phyloP scores from a whole-genome alignment of 1,284 basidiomycete species.

The Pascua guehoae region DNA sequence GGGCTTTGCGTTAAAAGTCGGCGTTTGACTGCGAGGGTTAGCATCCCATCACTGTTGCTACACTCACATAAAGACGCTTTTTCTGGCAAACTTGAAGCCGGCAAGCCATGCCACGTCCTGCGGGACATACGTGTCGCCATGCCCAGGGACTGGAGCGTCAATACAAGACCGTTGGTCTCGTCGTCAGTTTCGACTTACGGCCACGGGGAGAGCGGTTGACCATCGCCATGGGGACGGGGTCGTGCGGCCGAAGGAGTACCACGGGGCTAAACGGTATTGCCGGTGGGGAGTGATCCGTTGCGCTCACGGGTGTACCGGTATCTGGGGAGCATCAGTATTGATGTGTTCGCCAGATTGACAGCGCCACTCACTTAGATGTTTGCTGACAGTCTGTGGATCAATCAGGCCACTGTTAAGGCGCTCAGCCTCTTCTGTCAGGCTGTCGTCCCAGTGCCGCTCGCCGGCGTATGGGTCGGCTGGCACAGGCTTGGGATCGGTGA shows the following conservation, averaged over 20 bases:
- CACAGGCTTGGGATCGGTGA: too few species aligned
- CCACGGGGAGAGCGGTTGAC: slow-evolving; percentile 65
- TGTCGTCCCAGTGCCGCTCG: too few species aligned
- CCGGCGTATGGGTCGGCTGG: too few species aligned
- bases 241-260: slow-evolving; percentile 56
- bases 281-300: background rate
- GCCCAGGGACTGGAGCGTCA: slow-evolving; percentile 22
- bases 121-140: slow-evolving; percentile 47
- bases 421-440: too few species aligned
- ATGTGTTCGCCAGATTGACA: too few species aligned
- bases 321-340: slow-evolving; percentile 2
- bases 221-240: slow-evolving; percentile 64
- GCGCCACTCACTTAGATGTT: too few species aligned
- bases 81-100: slow-evolving; percentile 61
- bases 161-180: background rate
- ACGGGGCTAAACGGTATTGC: slow-evolving; percentile 50
- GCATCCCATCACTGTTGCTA: background rate
- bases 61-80: slow-evolving; percentile 61
- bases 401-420: too few species aligned
- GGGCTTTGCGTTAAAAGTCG: slow-evolving; percentile 66
- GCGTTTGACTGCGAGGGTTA: slow-evolving; percentile 55
- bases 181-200: slow-evolving; percentile 30
- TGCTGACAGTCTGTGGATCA: too few species aligned
- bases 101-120: slow-evolving; percentile 70
- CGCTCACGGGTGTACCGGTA: background rate